These are phyloP conservation scores for Bryopsis sp. DNA, from an alignment of 139 green algal genomes.

Conservation along the genomic window DNA sequence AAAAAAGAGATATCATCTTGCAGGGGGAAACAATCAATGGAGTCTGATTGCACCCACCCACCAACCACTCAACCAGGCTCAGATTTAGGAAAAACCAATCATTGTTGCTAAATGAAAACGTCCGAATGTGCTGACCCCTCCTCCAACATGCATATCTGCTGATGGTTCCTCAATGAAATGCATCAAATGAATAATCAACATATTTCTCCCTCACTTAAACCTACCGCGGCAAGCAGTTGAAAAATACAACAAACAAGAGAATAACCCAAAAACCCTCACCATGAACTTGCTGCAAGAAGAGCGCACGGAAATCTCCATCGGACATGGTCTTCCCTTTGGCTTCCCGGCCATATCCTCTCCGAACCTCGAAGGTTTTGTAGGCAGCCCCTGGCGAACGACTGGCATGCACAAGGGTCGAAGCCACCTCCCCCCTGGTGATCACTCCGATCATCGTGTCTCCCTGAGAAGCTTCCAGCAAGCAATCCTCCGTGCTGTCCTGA, in stretches of 20 bases:
- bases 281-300: slow-evolving; percentile 49
- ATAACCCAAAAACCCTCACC: slow-evolving; percentile 25
- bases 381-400: slow-evolving; percentile 37
- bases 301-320: slow-evolving; percentile 25
- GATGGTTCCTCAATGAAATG: too few species aligned
- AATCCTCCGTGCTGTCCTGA: slow-evolving; percentile 21
- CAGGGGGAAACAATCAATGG: neutral
- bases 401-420: slow-evolving; percentile 32
- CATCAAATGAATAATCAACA: too few species aligned
- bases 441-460: slow-evolving; percentile 54
- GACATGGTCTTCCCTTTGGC: slow-evolving; percentile 38
- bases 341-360: slow-evolving; percentile 44
- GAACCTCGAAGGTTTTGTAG: slow-evolving; percentile 63
- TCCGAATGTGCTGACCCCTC: too few species aligned
- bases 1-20: neutral
- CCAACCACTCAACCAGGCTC: too few species aligned
- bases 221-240: neutral
- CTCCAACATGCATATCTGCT: too few species aligned
- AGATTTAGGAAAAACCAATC: too few species aligned
- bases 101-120: too few species aligned
- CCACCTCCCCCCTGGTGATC: slow-evolving; percentile 55
- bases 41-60: too few species aligned
- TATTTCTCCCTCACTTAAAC: neutral
- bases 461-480: slow-evolving; percentile 51
- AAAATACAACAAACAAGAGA: neutral